Base-by-base conservation (phyloP, 2,329 filamentous ascomycete genomes). In the Penicillium sp. region DNA sequence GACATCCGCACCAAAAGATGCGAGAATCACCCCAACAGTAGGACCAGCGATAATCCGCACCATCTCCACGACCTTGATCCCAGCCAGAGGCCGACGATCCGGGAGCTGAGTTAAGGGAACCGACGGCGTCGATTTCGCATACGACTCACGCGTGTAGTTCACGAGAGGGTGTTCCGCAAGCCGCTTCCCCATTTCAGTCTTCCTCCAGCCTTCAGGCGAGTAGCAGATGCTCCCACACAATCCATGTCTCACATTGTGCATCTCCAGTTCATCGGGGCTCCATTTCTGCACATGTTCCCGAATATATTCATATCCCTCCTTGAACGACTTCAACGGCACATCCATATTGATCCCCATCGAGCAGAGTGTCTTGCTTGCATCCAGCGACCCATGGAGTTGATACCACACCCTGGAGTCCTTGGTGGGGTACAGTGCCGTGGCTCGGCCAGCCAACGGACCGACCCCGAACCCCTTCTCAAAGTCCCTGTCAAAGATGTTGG, bases 361-460 rank as follows among this genome's bases (percentile, higher is more conserved):
- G 27, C 70, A 63, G 1, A 83, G 72, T 0, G 78, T 77, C 2
- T 75, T 72, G 2, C 67, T 65, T 0, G 79, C 76, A 36, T 80
- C 66, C 44, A 83, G 70, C 0, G 77, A 81, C 5, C 81, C 81
- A 52, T 83, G 79, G 0, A 84, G 70, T 11, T 79, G 79, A 63
- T 81, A 84, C 77, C 78, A 82, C 0, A 76, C 73, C 0, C 72
- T 70, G 0, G 72, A 67, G 34, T 78, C 68, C n/a, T 72, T 76
- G 0, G 81, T 83, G 8, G 76, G 77, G 59, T 82, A 83, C 45
- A 81, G 73, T 2, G 73, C 77, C 8, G 77, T 79, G 4, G 73
- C 66, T 19, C 79, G 74, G 43, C 75, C 75, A 33, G 72, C 72
- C 47, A 80, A 64, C 0, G 75, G 66, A 4, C 57, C 61, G 7